Conservation (phyloP, 176 grass and related monocot genomes). For the Paspalum notatum region DNA sequence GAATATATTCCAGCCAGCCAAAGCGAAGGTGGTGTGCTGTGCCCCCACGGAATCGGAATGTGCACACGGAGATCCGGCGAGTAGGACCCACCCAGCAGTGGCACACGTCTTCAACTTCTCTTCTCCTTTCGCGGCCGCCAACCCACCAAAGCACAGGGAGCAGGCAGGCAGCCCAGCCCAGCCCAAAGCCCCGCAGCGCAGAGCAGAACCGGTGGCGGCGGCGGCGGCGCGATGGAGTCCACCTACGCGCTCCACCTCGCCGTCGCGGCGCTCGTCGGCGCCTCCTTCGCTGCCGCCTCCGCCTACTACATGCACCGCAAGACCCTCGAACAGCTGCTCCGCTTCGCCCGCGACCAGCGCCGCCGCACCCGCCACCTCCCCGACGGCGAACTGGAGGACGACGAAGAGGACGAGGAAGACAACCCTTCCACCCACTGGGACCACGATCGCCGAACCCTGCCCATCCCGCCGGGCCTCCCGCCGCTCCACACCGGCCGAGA, state of each 20-base stretch:
- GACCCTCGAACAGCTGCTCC: constrained; percentile 74
- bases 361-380: constrained; percentile 24
- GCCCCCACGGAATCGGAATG: too few species aligned
- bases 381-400: constrained; percentile 11
- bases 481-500: constrained; percentile 72
- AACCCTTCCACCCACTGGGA: constrained; percentile 19
- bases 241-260: constrained; percentile 76
- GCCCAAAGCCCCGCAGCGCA: too few species aligned
- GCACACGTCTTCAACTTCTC: too few species aligned
- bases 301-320: constrained; percentile 94
- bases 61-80: too few species aligned
- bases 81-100: too few species aligned
- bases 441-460: constrained; percentile 55
- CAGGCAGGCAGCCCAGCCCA: too few species aligned
- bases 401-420: constrained; percentile 25
- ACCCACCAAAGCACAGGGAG: too few species aligned
- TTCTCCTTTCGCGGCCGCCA: too few species aligned
- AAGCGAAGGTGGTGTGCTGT: too few species aligned
- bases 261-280: constrained; percentile 83
- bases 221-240: constrained; percentile 65
- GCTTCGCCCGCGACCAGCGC: constrained; percentile 70
- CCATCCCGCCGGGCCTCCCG: constrained; percentile 71
- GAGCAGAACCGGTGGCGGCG: neutral
- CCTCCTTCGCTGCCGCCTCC: constrained; percentile 82
- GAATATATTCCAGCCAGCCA: too few species aligned